Conservation (phyloP, 805 yeast genomes). For the Metahyphopichia silvanorum region DNA sequence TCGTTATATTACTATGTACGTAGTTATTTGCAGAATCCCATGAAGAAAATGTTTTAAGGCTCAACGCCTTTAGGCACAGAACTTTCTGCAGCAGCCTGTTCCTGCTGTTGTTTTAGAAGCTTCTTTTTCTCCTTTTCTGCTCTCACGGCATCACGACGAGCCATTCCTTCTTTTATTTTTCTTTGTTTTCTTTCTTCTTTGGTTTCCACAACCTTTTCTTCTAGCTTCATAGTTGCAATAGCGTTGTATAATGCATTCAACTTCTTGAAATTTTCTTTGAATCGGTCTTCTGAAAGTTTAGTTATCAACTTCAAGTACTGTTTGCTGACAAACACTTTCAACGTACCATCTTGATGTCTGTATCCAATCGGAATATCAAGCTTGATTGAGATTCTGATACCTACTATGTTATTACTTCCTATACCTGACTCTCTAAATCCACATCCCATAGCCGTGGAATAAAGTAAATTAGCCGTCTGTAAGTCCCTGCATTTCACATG, state of each 20-base stretch:
- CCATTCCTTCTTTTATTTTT: slow-evolving; percentile 51
- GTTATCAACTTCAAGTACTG: slow-evolving; percentile 53
- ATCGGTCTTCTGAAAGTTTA: slow-evolving; percentile 56
- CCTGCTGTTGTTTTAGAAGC: slow-evolving; percentile 6
- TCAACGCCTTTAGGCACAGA: too few species aligned
- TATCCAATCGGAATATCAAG: slow-evolving; percentile 77
- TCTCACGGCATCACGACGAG: slow-evolving; percentile 25
- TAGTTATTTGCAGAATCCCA: too few species aligned
- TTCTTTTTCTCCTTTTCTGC: slow-evolving; percentile 24
- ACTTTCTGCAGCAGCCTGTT: too few species aligned
- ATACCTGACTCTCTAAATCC: slow-evolving; percentile 89
- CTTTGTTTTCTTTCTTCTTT: slow-evolving; percentile 57
- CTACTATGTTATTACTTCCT: slow-evolving; percentile 75
- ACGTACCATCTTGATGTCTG: slow-evolving; percentile 26
- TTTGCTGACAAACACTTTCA: slow-evolving; percentile 46
- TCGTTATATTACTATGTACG: too few species aligned
- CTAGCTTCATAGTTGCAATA: slow-evolving; percentile 22
- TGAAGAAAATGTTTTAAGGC: too few species aligned
- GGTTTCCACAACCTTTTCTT: slow-evolving; percentile 33
- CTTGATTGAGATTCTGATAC: slow-evolving; percentile 69
- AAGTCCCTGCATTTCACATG: slow-evolving; percentile 76
- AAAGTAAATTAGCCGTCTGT: slow-evolving; percentile 56
- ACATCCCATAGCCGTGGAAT: slow-evolving; percentile 72
- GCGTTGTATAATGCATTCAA: slow-evolving; percentile 45
- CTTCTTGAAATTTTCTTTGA: slow-evolving; percentile 60